These are phyloP conservation scores for Cinnamomum micranthum DNA, from an alignment of 164 flowering plant species.

Conservation along the genomic window DNA sequence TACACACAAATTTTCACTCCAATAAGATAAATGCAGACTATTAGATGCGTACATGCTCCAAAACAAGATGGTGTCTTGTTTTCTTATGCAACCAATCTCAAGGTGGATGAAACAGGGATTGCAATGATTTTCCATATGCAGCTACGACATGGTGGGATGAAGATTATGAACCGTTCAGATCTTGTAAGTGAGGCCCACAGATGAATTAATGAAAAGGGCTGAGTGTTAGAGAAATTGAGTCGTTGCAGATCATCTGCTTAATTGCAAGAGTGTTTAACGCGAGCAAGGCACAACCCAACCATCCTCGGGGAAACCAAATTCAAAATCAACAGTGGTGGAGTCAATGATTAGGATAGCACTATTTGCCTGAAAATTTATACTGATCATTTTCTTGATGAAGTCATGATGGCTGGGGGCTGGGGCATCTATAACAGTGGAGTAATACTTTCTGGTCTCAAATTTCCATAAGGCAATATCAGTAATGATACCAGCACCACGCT, in stretches of 20 bases:
- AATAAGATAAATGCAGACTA: too few species aligned
- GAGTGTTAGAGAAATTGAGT: too few species aligned
- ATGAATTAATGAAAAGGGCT: too few species aligned
- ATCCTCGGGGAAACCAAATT: slow-evolving; percentile 81
- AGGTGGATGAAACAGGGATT: too few species aligned
- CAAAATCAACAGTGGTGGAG: slow-evolving; percentile 85
- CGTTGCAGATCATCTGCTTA: slow-evolving; percentile 64
- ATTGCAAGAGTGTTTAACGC: slow-evolving; percentile 79
- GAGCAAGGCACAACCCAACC: slow-evolving; percentile 77
- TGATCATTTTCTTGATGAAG: slow-evolving; percentile 85
- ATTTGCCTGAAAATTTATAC: slow-evolving; percentile 79
- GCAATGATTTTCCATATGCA: too few species aligned
- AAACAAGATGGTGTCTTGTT: background rate
- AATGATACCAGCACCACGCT: too few species aligned
- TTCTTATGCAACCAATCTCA: too few species aligned
- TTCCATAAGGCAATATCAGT: slow-evolving; percentile 79
- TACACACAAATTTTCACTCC: too few species aligned
- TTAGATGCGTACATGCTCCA: too few species aligned
- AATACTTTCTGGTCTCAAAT: slow-evolving; percentile 79
- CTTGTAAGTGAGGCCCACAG: too few species aligned
- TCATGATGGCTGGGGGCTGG: slow-evolving; percentile 86
- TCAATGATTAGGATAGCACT: slow-evolving; percentile 77
- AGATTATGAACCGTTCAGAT: too few species aligned
- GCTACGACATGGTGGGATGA: too few species aligned
- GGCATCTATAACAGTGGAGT: slow-evolving; percentile 87